Base-by-base conservation (phyloP, 2,329 filamentous ascomycete genomes). In the Bisporella sp. region DNA sequence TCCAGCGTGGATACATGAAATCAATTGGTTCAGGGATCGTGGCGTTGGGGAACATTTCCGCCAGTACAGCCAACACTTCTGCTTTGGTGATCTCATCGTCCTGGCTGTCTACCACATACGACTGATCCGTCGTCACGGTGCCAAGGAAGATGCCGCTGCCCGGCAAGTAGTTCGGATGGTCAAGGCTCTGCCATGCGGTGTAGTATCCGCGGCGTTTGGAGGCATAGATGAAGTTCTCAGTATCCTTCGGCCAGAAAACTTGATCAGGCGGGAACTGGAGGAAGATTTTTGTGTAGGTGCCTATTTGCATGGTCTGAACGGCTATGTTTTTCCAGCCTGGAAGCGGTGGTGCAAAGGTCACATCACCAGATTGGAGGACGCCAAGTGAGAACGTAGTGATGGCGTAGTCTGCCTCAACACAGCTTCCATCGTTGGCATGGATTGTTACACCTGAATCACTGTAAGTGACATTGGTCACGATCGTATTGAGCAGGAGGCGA, bases 211-310 rank as follows among this genome's bases (percentile, higher is more conserved):
- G 49, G 1, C 31, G 41, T 1, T 40, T 41, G 0, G 54, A 52
- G n/a, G 58, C 55, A 35, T 58, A 58, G 8, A 61, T 57, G 50
- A 57, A 60, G 50, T 58, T 80, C 49, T 80, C 73, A 1, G 72
- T 76, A 41, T 73, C 67, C 0, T 67, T 60, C 57, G 75, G 73
- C 84, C 84, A 87, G 65, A 87, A 88, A 0, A 79, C 77, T 49
- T 81, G 70, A 53, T 81, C 71, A 1, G 49, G 51, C 4, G 57
- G 57, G 66, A 87, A 87, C 54, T 86, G 83, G 52, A 84, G 68
- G 67, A 87, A 87, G 54, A 87, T 78, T 62, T 87, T 88, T 47
- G 82, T 87, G 67, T 87, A 88, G 0, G 82, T 86, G 5, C 79
- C 84, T 77, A 87, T 86, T 54, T 73, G 70, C 62, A 86, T 85